These are phyloP conservation scores for Aquilaria agallochum DNA, from an alignment of 441 rosid species.

Conservation along the genomic window DNA sequence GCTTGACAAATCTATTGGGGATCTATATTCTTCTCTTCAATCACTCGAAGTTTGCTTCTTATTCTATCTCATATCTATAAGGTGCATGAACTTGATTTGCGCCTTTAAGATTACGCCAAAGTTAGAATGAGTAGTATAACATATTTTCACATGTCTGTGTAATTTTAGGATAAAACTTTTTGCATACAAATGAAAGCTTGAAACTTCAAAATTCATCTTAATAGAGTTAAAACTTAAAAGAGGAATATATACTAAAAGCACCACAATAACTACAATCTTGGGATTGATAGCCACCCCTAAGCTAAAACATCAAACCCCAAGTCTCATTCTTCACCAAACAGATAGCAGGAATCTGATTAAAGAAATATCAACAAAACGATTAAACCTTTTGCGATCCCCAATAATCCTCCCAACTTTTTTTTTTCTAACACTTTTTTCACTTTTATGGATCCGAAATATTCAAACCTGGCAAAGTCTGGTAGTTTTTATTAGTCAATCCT, in stretches of 20 bases:
- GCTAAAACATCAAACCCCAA: conserved; percentile 22
- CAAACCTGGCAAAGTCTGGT: conserved; percentile 25
- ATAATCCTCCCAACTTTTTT: conserved; percentile 43
- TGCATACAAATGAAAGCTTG: conserved; percentile 19
- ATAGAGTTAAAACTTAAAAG: conserved; percentile 1
- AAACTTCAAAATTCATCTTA: conserved; percentile 10
- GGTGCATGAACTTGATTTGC: neutral
- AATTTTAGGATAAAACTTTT: conserved; percentile 9
- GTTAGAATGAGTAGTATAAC: neutral
- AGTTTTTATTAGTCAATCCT: conserved; percentile 17
- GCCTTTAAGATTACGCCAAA: too few relatives aligned
- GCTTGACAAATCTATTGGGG: too few relatives aligned
- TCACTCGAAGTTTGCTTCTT: too few relatives aligned
- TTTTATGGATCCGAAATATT: conserved; percentile 55
- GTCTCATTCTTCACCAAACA: conserved; percentile 22
- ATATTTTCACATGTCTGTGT: neutral
- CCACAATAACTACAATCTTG: conserved; percentile 20
- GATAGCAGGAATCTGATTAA: conserved; percentile 16
- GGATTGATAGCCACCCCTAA: conserved; percentile 30
- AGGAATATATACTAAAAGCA: conserved; percentile 21
- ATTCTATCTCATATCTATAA: neutral
- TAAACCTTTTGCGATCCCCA: conserved; percentile 30
- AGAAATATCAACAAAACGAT: conserved; percentile 13
- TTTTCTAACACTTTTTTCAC: conserved; percentile 14
- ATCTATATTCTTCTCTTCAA: too few relatives aligned